A percentile compares a stretch with the other conserved stretches of the same genome.
phyloP scores from a whole-genome alignment of 768 basidiomycete species.

The Hydnum rufescens region DNA sequence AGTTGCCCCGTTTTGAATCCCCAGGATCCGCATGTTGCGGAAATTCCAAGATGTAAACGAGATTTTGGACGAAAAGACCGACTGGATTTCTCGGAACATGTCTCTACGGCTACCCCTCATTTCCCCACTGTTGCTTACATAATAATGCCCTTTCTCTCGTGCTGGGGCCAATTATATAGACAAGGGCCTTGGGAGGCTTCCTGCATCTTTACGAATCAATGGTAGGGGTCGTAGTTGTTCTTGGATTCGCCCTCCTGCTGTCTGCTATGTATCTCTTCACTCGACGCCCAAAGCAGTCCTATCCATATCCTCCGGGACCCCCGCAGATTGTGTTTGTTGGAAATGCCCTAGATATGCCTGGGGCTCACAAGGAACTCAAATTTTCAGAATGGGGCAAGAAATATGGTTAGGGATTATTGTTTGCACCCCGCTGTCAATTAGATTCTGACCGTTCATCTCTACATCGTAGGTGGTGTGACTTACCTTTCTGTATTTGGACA shows the following conservation, averaged over 20 bases:
- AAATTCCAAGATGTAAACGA: background rate
- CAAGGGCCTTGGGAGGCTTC: too few species aligned
- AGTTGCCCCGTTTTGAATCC: too few species aligned
- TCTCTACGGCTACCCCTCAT: background rate
- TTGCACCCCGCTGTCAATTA: background rate
- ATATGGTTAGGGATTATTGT: slow-evolving; percentile 4
- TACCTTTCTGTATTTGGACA: slow-evolving; percentile 4
- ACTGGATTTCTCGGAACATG: background rate
- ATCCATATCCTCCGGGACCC: background rate
- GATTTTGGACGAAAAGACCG: background rate
- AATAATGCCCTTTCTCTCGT: too few species aligned
- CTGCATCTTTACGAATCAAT: background rate
- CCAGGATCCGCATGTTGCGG: background rate
- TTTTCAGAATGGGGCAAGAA: slow-evolving; percentile 6
- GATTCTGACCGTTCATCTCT: background rate
- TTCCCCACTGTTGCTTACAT: background rate
- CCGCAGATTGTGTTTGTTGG: background rate
- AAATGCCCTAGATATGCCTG: slow-evolving; percentile 2
- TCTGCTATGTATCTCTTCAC: background rate
- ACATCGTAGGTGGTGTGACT: slow-evolving; percentile 4
- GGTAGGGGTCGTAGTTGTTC: background rate
- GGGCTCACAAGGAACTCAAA: background rate
- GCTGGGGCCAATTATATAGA: too few species aligned
- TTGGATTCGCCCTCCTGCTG: background rate
- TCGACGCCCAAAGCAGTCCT: background rate